Percentiles rank a stretch among this genome's conserved stretches.
Evolutionary conservation across 495 filamentous ascomycete genomes (phyloP).

Genomic region (Bathelium albidoporum): DNA sequence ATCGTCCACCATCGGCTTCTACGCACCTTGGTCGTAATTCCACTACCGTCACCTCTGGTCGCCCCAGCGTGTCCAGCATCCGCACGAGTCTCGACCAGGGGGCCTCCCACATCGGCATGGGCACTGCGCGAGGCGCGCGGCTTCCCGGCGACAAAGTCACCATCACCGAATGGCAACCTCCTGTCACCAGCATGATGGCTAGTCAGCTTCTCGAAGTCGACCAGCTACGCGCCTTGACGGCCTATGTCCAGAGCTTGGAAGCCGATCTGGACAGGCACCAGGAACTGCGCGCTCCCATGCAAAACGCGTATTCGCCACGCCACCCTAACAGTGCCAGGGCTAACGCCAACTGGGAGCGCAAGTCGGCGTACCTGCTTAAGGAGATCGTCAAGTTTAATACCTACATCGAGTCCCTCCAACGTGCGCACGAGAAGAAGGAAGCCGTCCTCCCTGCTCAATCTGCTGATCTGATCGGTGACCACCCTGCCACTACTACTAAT

Average conservation of each 20-base stretch:
- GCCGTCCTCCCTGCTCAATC: conserved; percentile 33
- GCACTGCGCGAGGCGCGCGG: conserved; percentile 40
- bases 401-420: conserved; percentile 72
- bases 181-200: conserved; percentile 77
- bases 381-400: conserved; percentile 96
- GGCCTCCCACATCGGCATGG: conserved; percentile 16
- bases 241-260: conserved; percentile 78
- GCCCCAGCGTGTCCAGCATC: conserved; percentile 61
- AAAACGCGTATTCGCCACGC: conserved; percentile 59
- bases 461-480: too few species aligned
- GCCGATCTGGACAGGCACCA: conserved; percentile 80
- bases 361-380: conserved; percentile 79
- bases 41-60: background rate
- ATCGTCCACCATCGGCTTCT: conserved; percentile 5
- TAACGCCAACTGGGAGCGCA: conserved; percentile 93
- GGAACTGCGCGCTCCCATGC: conserved; percentile 55
- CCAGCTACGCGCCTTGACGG: conserved; percentile 62
- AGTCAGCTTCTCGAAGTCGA: conserved; percentile 66
- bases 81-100: conserved; percentile 63
- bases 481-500: background rate
- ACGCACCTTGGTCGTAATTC: background rate
- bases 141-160: conserved; percentile 78
- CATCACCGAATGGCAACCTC: conserved; percentile 91
- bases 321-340: conserved; percentile 72
- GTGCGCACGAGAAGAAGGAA: conserved; percentile 48